Evolutionary conservation across 2,329 filamentous ascomycete species (phyloP), one percentile per base, ranked within the genome.

Genomic region (Mollisiaceae sp.): DNA sequence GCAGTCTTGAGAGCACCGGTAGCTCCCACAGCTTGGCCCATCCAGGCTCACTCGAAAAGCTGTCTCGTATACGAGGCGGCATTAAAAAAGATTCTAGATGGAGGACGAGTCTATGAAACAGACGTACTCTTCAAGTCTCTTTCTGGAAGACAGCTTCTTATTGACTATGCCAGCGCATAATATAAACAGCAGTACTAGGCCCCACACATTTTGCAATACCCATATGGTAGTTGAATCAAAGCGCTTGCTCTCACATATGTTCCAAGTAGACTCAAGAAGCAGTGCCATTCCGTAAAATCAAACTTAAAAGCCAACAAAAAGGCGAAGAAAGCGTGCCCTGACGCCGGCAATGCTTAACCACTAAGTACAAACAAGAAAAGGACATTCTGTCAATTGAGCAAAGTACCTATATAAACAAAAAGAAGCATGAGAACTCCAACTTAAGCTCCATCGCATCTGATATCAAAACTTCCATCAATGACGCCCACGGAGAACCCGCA

Each of bases 401-500:
- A 27, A 32, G 6, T 15, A 35, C 14, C 15, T 35, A 54, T 54
- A 54, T 54, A n/a, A 54, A n/a, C 11, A 22, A 54, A 18, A 32
- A 4, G 22, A 54, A 54, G 4, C 18, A 32, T 27, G 50, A 24
- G 18, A 54, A 8, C 18, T 54, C 24, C 32, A 54, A 14, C 9
- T 35, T 35, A 22, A 54, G 20, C 5, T 18, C n/a, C 6, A 22
- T 45, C 24, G 2, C 35, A 41, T 45, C 39, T 43, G 24, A 47
- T 59, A 32, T 24, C 57, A 59, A 27, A 59, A 32, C n/a, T 32
- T 45, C 38, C 15, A 47, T n/a, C 22, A 59, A 59, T 59, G 57
- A 59, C 57, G 57, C 32, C 32, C 24, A 32, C 50, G 50, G 50
- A 54, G 22, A 54, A 32, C 22, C 50, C 50, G 50, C 27, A n/a